These are phyloP conservation scores for Boletus tylopilopsis DNA, from an alignment of 768 basidiomycete genomes.

Conservation along the genomic window DNA sequence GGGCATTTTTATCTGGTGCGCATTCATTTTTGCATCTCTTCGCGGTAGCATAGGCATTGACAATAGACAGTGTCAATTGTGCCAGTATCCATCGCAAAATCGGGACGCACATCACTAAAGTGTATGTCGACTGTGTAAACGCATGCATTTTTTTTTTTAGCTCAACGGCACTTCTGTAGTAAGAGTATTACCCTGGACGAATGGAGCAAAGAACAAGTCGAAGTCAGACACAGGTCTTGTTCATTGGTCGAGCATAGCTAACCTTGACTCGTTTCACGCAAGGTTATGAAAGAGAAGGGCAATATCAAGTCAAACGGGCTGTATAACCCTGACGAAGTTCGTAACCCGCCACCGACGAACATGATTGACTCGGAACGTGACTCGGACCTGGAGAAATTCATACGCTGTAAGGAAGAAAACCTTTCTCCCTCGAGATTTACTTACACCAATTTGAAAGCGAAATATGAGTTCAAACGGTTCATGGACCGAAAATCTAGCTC, in stretches of 20 bases:
- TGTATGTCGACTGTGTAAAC: constrained; percentile 55
- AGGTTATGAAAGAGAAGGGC: constrained; percentile 80
- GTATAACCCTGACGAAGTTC: constrained; percentile 80
- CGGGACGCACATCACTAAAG: constrained; percentile 90
- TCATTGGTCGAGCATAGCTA: constrained; percentile 5
- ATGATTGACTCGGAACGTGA: constrained; percentile 77
- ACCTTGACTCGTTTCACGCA: constrained; percentile 13
- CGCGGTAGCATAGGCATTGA: constrained; percentile 6
- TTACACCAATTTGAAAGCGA: constrained; percentile 42
- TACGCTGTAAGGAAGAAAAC: constrained; percentile 55
- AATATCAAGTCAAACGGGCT: constrained; percentile 76
- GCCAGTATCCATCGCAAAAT: constrained; percentile 93
- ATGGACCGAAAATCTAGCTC: constrained; percentile 41
- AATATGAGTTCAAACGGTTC: constrained; percentile 77
- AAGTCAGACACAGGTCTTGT: constrained; percentile 47
- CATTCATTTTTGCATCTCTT: background rate
- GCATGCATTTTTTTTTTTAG: background rate
- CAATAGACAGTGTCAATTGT: constrained; percentile 62
- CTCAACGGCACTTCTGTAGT: constrained; percentile 37
- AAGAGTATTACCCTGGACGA: constrained; percentile 88
- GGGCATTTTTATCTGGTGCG: constrained; percentile 84
- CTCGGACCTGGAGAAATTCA: constrained; percentile 87
- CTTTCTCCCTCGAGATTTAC: background rate
- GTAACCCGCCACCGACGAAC: constrained; percentile 79
- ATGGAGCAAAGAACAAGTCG: constrained; percentile 87